Conservation (phyloP, 352 stramenopile species). For the Halophytophthora polymorphica region DNA sequence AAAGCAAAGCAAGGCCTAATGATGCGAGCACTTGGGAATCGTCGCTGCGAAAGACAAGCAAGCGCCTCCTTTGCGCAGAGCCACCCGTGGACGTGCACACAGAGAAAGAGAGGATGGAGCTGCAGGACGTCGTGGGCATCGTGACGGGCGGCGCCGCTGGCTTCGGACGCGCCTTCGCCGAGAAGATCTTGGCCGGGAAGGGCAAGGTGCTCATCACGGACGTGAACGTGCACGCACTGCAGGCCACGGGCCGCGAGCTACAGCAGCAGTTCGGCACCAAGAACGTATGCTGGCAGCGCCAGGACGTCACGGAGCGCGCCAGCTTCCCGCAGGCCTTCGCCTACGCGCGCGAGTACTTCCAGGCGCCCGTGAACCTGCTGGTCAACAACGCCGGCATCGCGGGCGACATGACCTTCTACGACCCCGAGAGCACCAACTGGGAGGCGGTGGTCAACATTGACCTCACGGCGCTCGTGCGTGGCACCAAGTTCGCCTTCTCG, state of each 20-base stretch:
- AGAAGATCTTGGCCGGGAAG: conserved; percentile 42
- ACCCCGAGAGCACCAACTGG: conserved; percentile 38
- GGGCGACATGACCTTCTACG: conserved; percentile 50
- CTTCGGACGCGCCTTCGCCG: conserved; percentile 66
- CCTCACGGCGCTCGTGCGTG: conserved; percentile 63
- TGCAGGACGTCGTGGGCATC: conserved; percentile 56
- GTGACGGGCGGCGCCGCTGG: conserved; percentile 66
- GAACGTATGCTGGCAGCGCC: conserved; percentile 59
- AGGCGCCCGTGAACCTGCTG: conserved; percentile 59
- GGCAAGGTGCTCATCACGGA: conserved; percentile 79
- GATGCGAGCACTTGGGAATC: no score
- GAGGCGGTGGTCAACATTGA: conserved; percentile 73
- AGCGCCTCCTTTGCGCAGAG: no score
- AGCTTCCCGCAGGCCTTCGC: conserved; percentile 65
- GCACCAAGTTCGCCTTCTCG: conserved; percentile 57
- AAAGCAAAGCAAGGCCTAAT: no score
- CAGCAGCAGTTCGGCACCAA: conserved; percentile 42
- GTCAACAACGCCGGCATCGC: conserved; percentile 82
- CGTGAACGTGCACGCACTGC: conserved; percentile 58
- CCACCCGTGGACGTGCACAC: no score
- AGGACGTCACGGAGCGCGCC: conserved; percentile 68
- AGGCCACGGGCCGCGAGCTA: conserved; percentile 55
- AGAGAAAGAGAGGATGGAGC: conserved; percentile 37
- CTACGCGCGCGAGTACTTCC: conserved; percentile 57
- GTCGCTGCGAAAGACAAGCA: no score